phyloP scores from a whole-genome alignment of 352 stramenopile genomes.

The Phytophthora cajani region DNA sequence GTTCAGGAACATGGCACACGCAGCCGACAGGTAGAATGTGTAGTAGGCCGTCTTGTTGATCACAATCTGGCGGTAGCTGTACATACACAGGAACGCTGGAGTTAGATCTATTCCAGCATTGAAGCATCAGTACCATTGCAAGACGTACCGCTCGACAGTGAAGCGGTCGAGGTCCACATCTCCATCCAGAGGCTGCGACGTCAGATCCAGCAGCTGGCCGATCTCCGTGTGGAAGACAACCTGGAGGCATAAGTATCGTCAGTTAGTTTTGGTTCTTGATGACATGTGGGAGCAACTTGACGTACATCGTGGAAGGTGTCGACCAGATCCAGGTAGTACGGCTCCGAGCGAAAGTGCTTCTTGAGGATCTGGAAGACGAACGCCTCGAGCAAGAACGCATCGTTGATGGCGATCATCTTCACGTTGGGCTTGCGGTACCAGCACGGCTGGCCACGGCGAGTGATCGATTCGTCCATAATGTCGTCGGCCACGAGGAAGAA shows the following conservation, averaged over 20 bases:
- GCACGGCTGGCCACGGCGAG: constrained; percentile 95
- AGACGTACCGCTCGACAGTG: constrained; percentile 91
- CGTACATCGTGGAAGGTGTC: constrained; percentile 95
- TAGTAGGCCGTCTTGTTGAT: constrained; percentile 99
- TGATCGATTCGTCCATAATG: constrained; percentile 98
- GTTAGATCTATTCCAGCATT: constrained; percentile 5
- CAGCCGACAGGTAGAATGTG: constrained; percentile 98
- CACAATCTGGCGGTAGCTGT: constrained; percentile 92
- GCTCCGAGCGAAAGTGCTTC: constrained; percentile 85
- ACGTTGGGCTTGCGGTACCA: constrained; percentile 95
- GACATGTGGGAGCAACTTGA: not conserved
- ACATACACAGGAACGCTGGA: constrained; percentile 8
- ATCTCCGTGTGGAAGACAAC: constrained; percentile 98
- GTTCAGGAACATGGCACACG: constrained; percentile 90
- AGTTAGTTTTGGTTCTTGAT: not conserved
- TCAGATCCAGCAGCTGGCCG: constrained; percentile 94
- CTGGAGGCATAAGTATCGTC: constrained; percentile 55
- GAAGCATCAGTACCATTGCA: constrained; percentile 1
- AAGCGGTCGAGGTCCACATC: constrained; percentile 92
- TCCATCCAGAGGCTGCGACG: constrained; percentile 84
- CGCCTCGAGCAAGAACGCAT: constrained; percentile 96
- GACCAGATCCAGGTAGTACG: constrained; percentile 93
- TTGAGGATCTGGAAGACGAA: constrained; percentile 92
- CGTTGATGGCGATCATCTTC: constrained; percentile 97
- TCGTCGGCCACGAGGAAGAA: constrained; percentile 99